These are phyloP conservation scores for Lactifluus piperatus DNA, from an alignment of 768 basidiomycete genomes.

Conservation along the genomic window DNA sequence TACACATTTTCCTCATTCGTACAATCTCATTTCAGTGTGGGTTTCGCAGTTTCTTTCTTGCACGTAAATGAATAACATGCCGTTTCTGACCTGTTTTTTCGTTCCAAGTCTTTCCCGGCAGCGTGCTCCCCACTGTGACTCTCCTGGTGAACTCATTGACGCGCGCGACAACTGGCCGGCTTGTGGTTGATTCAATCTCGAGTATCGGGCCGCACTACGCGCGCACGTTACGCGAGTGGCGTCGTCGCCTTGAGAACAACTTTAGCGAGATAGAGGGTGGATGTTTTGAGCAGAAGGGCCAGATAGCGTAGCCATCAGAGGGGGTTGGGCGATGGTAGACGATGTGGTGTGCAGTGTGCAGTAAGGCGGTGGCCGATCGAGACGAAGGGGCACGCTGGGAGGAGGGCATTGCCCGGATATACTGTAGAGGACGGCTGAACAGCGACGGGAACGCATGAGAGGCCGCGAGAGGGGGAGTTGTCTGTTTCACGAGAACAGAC, in stretches of 20 bases:
- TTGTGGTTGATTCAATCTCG: conserved; percentile 13
- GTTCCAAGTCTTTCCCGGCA: conserved; percentile 8
- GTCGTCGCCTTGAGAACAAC: conserved; percentile 44
- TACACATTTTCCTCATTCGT: too few species aligned
- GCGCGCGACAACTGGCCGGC: conserved; percentile 7
- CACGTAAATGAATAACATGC: neutral
- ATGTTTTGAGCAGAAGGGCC: too few species aligned
- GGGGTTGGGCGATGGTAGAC: too few species aligned
- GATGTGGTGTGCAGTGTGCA: too few species aligned
- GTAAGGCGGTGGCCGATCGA: too few species aligned
- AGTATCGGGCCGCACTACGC: conserved; percentile 49
- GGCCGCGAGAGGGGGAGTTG: too few species aligned
- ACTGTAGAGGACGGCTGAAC: too few species aligned
- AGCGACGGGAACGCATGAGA: too few species aligned
- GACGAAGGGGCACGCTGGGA: too few species aligned
- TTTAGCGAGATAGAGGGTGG: conserved; percentile 48
- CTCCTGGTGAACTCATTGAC: conserved; percentile 13
- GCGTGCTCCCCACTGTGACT: conserved; percentile 16
- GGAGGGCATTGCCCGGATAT: too few species aligned
- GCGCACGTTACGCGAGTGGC: conserved; percentile 75
- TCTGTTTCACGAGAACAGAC: too few species aligned
- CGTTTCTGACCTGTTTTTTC: neutral
- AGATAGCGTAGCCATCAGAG: too few species aligned
- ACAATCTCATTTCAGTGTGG: neutral
- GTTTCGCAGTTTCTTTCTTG: neutral